Base-by-base conservation (phyloP, 148 eudicot species). In the Arbutus unedo region DNA sequence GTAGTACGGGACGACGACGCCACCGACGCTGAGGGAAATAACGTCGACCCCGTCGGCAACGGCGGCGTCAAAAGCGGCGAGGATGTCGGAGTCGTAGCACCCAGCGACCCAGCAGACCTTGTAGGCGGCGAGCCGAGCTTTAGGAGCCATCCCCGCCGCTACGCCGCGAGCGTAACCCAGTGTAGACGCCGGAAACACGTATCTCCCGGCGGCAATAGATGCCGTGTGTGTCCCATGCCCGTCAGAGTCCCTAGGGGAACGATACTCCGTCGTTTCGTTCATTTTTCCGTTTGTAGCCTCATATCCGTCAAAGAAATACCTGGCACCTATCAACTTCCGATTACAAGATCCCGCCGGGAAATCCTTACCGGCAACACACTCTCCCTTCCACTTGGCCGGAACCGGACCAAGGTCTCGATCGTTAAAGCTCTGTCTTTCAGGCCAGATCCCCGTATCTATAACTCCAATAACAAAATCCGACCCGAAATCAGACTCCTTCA, bases 201-300 rank as follows among this genome's bases (percentile, higher is more conserved):
- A 94, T 81, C 99, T 90, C 0, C 99, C 99, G 38, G 99, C 99
- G 47, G 97, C 95, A 10, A 93, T 96, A 0, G 98, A 94, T 0
- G 99, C 99, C 4, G 99, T 96, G 84, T 96, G 99, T 8, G 99
- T 96, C 3, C 99, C 99, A 44, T 96, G 99, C 0, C 99, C 99
- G 60, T 96, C 99, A 43, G 93, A 86, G 59, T 96, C 99, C 15
- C 98, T 76, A 6, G 98, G 89, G 0, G 98, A 94, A 3, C 88
- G 82, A 7, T 74, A 70, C 87, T 96, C 99, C 18, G 75, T 62
- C 0, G 92, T 89, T 6, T 79, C 91, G 56, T 96, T 96, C 93
- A 96, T 90, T n/a, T 87, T 89, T 2, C 99, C 99, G 70, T 91
- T 93, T 0, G 93, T 88, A 0, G 98, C 92, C 16, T 94, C 98